These are phyloP conservation scores for Zelonia costaricensis DNA, from an alignment of 208 protist species.

Conservation along the genomic window DNA sequence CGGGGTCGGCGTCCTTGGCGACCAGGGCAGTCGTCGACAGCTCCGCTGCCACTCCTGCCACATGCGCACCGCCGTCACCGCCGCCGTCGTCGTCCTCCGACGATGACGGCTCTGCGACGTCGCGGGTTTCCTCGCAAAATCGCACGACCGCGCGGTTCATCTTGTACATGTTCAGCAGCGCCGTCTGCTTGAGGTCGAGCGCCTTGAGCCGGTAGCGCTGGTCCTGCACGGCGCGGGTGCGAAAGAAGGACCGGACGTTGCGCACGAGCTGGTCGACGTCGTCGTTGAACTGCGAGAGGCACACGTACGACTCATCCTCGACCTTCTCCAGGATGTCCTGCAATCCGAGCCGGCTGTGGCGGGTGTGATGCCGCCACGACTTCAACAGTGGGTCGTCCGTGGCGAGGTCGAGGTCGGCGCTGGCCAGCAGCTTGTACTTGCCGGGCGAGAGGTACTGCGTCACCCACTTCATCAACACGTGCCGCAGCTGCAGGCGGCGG, in stretches of 20 bases:
- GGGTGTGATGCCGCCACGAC: slow-evolving; percentile 66
- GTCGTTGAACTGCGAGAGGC: slow-evolving; percentile 87
- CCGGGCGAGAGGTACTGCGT: slow-evolving; percentile 64
- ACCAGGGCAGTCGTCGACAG: slow-evolving; percentile 8
- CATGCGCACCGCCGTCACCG: slow-evolving; percentile 1
- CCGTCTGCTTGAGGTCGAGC: slow-evolving; percentile 80
- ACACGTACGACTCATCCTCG: slow-evolving; percentile 74
- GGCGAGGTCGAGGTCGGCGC: slow-evolving; percentile 69
- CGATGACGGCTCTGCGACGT: slow-evolving; percentile 56
- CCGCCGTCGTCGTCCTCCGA: slow-evolving; percentile 23
- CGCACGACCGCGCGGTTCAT: slow-evolving; percentile 73
- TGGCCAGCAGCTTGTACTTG: slow-evolving; percentile 64
- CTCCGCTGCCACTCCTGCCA: not conserved
- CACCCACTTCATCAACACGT: slow-evolving; percentile 80
- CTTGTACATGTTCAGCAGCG: slow-evolving; percentile 80
- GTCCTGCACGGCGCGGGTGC: slow-evolving; percentile 47
- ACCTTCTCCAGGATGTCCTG: slow-evolving; percentile 75
- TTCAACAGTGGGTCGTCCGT: slow-evolving; percentile 46
- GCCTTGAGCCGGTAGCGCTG: slow-evolving; percentile 71
- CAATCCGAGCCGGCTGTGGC: slow-evolving; percentile 47
- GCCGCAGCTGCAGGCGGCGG: slow-evolving; percentile 77
- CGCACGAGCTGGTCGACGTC: slow-evolving; percentile 78
- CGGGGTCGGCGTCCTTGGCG: slow-evolving; percentile 27
- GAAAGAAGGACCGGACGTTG: slow-evolving; percentile 85
- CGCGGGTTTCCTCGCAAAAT: slow-evolving; percentile 77